These are phyloP conservation scores for Didymella pomorum DNA, from an alignment of 2,329 filamentous ascomycete genomes.

Conservation along the genomic window DNA sequence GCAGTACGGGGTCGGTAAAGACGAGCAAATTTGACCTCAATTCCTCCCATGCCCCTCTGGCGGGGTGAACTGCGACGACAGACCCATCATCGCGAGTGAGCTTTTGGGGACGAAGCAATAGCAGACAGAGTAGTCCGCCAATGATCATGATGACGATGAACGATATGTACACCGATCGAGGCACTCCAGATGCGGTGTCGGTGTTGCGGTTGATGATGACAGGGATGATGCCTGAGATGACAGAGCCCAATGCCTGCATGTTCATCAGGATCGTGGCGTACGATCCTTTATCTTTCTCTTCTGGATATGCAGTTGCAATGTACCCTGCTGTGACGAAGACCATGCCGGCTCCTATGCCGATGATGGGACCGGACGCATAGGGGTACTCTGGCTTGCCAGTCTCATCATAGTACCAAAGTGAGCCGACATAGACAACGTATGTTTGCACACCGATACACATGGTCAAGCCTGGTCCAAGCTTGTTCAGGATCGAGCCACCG, in stretches of 20 bases:
- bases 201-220: neutral
- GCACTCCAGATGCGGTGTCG: neutral
- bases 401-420: neutral
- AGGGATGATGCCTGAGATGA: neutral
- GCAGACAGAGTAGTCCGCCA: neutral
- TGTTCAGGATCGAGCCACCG: slow-evolving; percentile 35
- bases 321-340: slow-evolving; percentile 46
- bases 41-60: neutral
- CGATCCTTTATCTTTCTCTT: slow-evolving; percentile 29
- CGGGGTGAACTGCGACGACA: neutral
- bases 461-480: neutral
- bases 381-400: slow-evolving; percentile 27
- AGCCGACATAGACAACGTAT: neutral
- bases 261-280: neutral
- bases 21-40: neutral
- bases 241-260: neutral
- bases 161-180: neutral
- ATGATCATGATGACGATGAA: neutral
- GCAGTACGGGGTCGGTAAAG: neutral
- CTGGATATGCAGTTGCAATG: slow-evolving; percentile 42
- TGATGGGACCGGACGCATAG: slow-evolving; percentile 41
- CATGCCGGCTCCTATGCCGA: slow-evolving; percentile 46
- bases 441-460: neutral
- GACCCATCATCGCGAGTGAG: neutral
- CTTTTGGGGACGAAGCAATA: neutral